Conservation (phyloP, 208 protist species). For the Leishmania tarentolae region DNA sequence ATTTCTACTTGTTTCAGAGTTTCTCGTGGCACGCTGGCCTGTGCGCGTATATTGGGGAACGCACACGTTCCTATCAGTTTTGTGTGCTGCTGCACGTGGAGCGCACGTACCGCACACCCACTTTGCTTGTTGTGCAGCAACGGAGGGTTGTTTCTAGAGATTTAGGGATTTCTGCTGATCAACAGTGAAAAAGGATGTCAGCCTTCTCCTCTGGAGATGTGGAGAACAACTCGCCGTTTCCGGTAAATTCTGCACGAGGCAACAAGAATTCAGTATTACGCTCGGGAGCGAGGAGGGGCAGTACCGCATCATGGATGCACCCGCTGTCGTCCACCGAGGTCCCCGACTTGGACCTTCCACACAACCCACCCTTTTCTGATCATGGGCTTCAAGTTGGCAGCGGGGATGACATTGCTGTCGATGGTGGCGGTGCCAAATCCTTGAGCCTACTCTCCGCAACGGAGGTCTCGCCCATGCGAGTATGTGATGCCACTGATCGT, state of each 20-base stretch:
- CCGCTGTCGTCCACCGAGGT: constrained; percentile 17
- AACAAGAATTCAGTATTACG: background rate
- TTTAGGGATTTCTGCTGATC: background rate
- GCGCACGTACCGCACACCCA: background rate
- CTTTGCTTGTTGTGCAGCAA: background rate
- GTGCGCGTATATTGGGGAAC: background rate
- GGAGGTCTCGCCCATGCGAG: constrained; percentile 19
- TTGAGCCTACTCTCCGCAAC: constrained; percentile 25
- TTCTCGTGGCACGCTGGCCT: background rate
- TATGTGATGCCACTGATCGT: background rate
- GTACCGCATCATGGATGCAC: background rate
- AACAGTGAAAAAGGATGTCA: background rate
- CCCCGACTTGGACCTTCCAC: background rate
- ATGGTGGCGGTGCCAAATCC: constrained; percentile 1
- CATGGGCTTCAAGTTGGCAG: background rate
- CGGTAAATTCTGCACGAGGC: background rate
- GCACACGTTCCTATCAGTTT: background rate
- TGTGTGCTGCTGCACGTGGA: background rate
- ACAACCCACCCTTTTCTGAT: constrained; percentile 1
- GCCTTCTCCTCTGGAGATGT: background rate
- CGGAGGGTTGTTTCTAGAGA: background rate
- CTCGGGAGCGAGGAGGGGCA: background rate
- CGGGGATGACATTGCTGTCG: constrained; percentile 11
- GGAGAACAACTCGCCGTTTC: background rate
- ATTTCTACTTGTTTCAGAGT: background rate